Conservation (phyloP, 2,329 filamentous ascomycete species). For the Fusarium ramigenum region DNA sequence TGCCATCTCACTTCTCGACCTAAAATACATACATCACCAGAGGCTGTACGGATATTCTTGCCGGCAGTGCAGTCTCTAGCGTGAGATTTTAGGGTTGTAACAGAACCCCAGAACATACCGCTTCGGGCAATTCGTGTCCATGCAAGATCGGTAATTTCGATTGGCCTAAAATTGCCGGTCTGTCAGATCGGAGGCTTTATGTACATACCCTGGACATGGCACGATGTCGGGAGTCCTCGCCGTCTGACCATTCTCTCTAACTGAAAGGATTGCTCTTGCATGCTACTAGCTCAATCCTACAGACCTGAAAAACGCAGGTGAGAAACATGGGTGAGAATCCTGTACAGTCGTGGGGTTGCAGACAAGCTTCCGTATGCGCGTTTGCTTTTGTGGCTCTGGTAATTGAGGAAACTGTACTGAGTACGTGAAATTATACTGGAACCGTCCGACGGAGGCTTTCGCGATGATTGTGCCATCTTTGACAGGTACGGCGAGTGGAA, state of each 20-base stretch:
- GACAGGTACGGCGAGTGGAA: background rate
- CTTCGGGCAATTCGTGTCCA: background rate
- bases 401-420: background rate
- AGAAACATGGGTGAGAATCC: background rate
- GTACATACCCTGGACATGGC: background rate
- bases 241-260: background rate
- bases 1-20: too few species aligned
- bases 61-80: background rate
- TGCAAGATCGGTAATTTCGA: background rate
- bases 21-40: background rate
- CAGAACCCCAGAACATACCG: background rate
- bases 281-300: background rate
- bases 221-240: background rate
- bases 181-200: background rate
- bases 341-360: background rate
- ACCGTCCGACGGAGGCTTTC: background rate
- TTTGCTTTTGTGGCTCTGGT: background rate
- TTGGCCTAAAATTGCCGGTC: background rate
- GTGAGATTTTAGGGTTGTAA: background rate
- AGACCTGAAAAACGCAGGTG: background rate
- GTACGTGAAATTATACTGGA: background rate
- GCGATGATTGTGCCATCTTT: background rate
- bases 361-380: background rate
- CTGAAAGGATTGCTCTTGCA: background rate
- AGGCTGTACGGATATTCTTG: background rate